Base-by-base conservation (phyloP, 345 rosid species). In the Physaria fendleri region DNA sequence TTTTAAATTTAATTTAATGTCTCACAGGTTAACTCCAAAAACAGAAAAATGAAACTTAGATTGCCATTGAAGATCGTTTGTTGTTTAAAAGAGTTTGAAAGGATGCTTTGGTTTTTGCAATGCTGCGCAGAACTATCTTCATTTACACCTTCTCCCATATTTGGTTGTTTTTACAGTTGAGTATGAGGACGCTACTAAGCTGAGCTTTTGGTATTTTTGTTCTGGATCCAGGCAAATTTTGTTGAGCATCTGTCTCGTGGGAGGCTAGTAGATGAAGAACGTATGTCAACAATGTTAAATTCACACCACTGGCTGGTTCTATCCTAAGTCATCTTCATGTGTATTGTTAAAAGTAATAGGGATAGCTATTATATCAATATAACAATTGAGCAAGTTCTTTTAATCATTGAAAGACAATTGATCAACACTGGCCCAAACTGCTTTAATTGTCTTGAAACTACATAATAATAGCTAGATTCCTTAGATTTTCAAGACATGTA, bases 251-350 rank as follows among this genome's bases (percentile, higher is more conserved):
- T 85, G 60, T 68, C 81, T 33, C 72, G 65, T 23, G 85, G 79
- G 56, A 78, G 94, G 72, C 74, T 72, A 33, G 62, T 76, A 4
- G 83, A 81, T 43, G 81, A 79, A 15, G 79, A 71, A 30, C 78
- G 78, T 23, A 63, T 80, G 55, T 80, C 95, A 0, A 73, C 85
- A 14, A 48, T 82, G 71, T 62, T 82, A 18, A 59, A 73, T 51
- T 79, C 91, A 71, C 84, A 84, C 60, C 76, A 69, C 18, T 81
- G 78, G 87, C 97, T 80, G 97, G 95, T 89, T 61, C 35, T 66
- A 5, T 38, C 29, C 14, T 45, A 5, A 35, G 30, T 44, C 62
- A 15, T 54, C 49, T 46, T 39, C 25, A 8, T 29, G 4, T 21
- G 14, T 44, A 25, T 22, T 8, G 12, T 25, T 43, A 14, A 15